Conservation (phyloP, 257 asterid genomes). For the Lavandula angustifolia region DNA sequence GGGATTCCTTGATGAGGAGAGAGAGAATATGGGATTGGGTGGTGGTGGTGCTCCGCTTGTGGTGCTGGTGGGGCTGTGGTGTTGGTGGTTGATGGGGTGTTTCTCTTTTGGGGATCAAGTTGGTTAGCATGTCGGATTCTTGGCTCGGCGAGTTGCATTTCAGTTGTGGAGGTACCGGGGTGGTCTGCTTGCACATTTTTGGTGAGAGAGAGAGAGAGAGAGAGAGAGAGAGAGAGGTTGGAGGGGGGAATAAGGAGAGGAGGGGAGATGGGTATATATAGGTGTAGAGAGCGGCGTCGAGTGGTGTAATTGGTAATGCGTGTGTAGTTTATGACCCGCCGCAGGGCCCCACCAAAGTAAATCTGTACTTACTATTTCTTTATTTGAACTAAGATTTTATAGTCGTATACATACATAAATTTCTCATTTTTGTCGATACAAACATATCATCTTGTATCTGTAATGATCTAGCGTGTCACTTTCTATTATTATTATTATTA, state of each 20-base stretch:
- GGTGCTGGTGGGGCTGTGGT: constrained; percentile 3
- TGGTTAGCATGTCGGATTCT: constrained; percentile 37
- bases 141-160: constrained; percentile 8
- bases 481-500: too few relatives aligned
- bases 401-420: background rate
- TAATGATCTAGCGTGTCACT: background rate
- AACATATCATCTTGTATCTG: background rate
- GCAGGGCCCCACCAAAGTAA: background rate
- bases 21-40: constrained; percentile 13
- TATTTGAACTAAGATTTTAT: constrained; percentile 31
- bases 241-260: constrained; percentile 27
- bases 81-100: constrained; percentile 28
- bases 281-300: background rate
- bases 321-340: constrained; percentile 27
- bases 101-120: constrained; percentile 50
- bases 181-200: constrained; percentile 47
- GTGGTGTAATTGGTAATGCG: background rate
- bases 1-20: constrained; percentile 41
- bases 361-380: background rate
- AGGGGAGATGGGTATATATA: constrained; percentile 26
- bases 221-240: constrained; percentile 9
- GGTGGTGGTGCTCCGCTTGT: constrained; percentile 26
- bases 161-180: constrained; percentile 24
- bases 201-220: constrained; percentile 23
- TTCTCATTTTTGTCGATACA: constrained; percentile 5